A percentile compares a stretch with the other conserved stretches of the same genome.
Evolutionary conservation across 202 grass and related monocot species (phyloP).

Genomic region (Sporobolus alterniflorus): DNA sequence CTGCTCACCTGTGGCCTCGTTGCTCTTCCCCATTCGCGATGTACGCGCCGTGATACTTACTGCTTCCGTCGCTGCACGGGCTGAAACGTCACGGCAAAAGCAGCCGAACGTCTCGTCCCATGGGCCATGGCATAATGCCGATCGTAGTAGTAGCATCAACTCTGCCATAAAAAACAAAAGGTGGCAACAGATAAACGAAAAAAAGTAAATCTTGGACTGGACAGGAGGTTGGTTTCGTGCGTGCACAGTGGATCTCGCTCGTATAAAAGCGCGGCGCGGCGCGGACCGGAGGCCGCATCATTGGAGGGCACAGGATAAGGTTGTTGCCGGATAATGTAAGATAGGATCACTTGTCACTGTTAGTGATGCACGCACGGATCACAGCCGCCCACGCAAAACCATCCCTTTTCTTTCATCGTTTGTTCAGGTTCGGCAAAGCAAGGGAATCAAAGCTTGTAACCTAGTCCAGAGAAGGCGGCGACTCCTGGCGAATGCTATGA

Average conservation of each 20-base stretch:
- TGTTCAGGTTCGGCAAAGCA: not conserved
- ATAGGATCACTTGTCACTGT: not conserved
- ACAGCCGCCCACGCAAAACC: not conserved
- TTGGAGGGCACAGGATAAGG: conserved; percentile 32
- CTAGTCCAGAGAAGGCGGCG: not conserved
- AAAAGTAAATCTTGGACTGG: not conserved
- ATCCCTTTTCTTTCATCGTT: not conserved
- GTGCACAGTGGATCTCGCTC: not conserved
- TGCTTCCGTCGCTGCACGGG: no score
- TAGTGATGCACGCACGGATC: not conserved
- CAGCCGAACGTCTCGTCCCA: not conserved
- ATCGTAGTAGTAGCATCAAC: no score
- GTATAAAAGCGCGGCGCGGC: no score
- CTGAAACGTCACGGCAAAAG: not conserved
- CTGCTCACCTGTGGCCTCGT: not conserved
- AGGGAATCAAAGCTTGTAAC: not conserved
- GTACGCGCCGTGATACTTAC: no score
- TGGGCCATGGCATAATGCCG: not conserved
- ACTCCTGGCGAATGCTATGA: no score
- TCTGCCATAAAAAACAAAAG: not conserved
- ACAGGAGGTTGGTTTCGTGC: not conserved
- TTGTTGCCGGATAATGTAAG: conserved; percentile 3
- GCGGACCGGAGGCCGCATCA: not conserved
- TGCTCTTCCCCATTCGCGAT: not conserved
- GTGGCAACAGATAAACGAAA: not conserved